Evolutionary conservation across 2,329 filamentous ascomycete species (phyloP).

Genomic region (Neocucurbitaria cava): DNA sequence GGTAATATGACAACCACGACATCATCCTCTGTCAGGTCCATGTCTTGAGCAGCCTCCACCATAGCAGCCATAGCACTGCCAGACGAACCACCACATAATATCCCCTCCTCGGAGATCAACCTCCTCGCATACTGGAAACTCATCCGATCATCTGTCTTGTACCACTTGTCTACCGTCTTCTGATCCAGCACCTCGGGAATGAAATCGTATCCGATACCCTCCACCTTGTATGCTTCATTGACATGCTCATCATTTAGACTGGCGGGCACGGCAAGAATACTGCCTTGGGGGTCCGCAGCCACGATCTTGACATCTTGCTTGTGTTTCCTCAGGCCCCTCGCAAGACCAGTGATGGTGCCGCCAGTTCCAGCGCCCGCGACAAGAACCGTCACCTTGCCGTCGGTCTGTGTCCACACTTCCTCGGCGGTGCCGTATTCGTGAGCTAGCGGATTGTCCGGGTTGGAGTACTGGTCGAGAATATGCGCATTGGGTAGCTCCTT

Average conservation of each 20-base stretch:
- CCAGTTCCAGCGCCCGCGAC: constrained; percentile 95
- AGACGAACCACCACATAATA: constrained; percentile 91
- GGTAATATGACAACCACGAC: constrained; percentile 90
- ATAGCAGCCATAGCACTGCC: constrained; percentile 89
- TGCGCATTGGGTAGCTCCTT: constrained; percentile 97
- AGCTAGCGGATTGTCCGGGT: constrained; percentile 87
- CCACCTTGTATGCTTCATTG: constrained; percentile 93
- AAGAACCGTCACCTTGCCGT: constrained; percentile 80
- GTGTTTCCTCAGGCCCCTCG: constrained; percentile 85
- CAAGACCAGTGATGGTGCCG: constrained; percentile 91
- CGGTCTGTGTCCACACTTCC: constrained; percentile 93
- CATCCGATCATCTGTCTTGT: constrained; percentile 94
- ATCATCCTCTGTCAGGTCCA: constrained; percentile 80
- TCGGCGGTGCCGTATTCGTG: constrained; percentile 95
- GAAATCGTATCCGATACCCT: constrained; percentile 98
- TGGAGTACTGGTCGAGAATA: constrained; percentile 96
- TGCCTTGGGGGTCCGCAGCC: constrained; percentile 90
- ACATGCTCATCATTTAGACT: constrained; percentile 78
- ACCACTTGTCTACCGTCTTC: constrained; percentile 86
- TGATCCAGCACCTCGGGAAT: constrained; percentile 92
- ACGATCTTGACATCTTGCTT: constrained; percentile 85
- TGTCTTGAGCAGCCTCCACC: constrained; percentile 77
- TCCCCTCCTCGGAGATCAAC: constrained; percentile 90
- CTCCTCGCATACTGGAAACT: constrained; percentile 90
- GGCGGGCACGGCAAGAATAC: constrained; percentile 84